Base-by-base conservation (phyloP, 768 basidiomycete genomes). In the Agaricus subrufescens region DNA sequence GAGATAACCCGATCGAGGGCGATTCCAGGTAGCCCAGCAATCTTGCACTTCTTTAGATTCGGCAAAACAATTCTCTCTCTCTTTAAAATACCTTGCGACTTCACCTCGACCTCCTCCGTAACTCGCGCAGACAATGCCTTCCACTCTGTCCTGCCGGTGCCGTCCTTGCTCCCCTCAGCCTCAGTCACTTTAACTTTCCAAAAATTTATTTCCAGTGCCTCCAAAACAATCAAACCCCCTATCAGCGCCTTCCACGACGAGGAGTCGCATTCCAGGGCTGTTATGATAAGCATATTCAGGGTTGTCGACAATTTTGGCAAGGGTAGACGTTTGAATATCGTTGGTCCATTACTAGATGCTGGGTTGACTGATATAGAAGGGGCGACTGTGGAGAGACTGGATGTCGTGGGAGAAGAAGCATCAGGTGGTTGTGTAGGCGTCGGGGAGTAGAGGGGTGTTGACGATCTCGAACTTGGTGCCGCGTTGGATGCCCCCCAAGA, bases 131-230 rank as follows among this genome's bases (percentile, higher is more conserved):
- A 46, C 30, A 63, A 40, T 46, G 61, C 58, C 15, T 12, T 8
- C 46, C 44, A 50, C 31, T 49, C 43, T 31, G 19, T 15, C 25
- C 26, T 12, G 14, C 15, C 15, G 23, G 50, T 72, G 66, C 25
- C 69, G 62, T 39, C 78, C 67, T 7, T 75, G 26, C 31, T 6
- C 46, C 26, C 8, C 66, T n/a, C 64, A 30, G 12, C 11, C 62
- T 62, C 68, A 69, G 37, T 75, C 69, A 26, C 52, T 11, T 67
- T 62, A 1, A 77, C 67, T 50, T 67, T 67, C 31, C 63, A 58
- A 57, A 79, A 78, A 60, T 78, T 75, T 46, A 76, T 71, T 57
- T 80, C 77, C 29, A 81, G 68, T 11, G 64, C 58, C 46, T 68
- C 67, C 15, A 81, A 65, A 23, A 64, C 67, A 3, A 57, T 61